Conservation (phyloP, 202 grass and related monocot species). For the Tripidium arundinaceum region DNA sequence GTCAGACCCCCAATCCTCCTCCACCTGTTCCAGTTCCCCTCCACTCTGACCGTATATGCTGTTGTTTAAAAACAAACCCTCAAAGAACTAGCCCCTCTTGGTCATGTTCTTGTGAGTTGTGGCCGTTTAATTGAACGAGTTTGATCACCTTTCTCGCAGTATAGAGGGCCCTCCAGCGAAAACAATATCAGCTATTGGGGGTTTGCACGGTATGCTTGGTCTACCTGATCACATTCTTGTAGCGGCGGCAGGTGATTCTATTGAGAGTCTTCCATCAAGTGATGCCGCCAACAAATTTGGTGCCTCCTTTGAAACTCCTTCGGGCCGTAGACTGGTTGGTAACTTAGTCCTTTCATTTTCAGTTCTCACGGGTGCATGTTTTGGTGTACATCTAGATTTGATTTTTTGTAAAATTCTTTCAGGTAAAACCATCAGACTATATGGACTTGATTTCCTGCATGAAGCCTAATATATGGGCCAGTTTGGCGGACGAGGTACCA, state of each 20-base stretch:
- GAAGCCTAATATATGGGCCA: slow-evolving; percentile 83
- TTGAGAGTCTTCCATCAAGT: slow-evolving; percentile 71
- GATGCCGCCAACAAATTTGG: slow-evolving; percentile 70
- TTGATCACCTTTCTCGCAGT: slow-evolving; percentile 38
- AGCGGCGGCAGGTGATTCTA: slow-evolving; percentile 72
- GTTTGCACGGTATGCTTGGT: slow-evolving; percentile 70
- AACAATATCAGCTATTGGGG: slow-evolving; percentile 67
- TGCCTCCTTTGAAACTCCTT: slow-evolving; percentile 85
- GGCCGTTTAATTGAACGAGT: background rate
- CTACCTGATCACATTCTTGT: slow-evolving; percentile 68
- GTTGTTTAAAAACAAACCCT: slow-evolving; percentile 2
- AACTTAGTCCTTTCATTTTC: slow-evolving; percentile 18
- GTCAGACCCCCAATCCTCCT: no score
- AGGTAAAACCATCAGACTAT: slow-evolving; percentile 86
- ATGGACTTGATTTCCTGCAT: slow-evolving; percentile 78
- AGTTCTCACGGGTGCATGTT: slow-evolving; percentile 5
- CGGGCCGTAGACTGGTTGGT: slow-evolving; percentile 68
- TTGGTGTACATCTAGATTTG: background rate
- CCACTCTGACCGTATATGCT: background rate
- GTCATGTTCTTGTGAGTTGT: background rate
- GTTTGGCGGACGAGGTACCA: slow-evolving; percentile 88
- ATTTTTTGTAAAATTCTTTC: background rate
- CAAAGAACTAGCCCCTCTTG: background rate
- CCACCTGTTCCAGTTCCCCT: background rate
- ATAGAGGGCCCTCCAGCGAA: slow-evolving; percentile 59